Evolutionary conservation across 805 yeast genomes (phyloP), one percentile per base, ranked within the genome.

Genomic region (Metschnikowia koreensis): DNA sequence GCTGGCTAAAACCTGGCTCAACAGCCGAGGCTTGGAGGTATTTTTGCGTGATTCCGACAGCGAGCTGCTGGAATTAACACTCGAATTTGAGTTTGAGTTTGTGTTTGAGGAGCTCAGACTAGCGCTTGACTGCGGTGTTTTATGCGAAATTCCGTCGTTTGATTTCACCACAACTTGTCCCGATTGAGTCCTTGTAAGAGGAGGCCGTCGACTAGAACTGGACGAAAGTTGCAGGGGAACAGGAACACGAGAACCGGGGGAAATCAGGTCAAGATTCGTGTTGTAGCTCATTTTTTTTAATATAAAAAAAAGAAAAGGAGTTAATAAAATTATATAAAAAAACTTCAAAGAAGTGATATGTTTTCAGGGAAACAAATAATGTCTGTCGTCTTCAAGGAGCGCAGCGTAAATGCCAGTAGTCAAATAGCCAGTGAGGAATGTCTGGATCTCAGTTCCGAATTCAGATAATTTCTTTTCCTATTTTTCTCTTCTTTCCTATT

Each of bases 1-100:
- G 39, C 42, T 51, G 16, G 58, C 58, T 27, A 57, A 44, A 15
- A 51, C 57, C 53, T 51, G 60, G 39, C 60, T 50, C 12, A 53
- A 47, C 5, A 59, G 51, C 8, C 57, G 51, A 16, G 54, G 44
- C 26, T 55, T 51, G 33, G 50, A 27, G 41, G 50, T 33, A 29
- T 38, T 38, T 41, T 51, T 54, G 36, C 56, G 53, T 9, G 58
- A 37, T 7, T 54, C 60, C 16, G 48, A 15, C 10, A 38, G 13
- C 10, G 48, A 34, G 36, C 45, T 22, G 22, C 43, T 28, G 16
- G 55, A 48, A 17, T 40, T 9, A 16, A 38, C 15, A 44, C 44
- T 39, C 11, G 34, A 22, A 22, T 22, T 22, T 22, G 22, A 22
- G 22, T 22, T 22, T 22, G 22, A 22, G 22, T 22, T 22, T 22